Evolutionary conservation across 2,329 filamentous ascomycete species (phyloP), one percentile per base, ranked within the genome.

Genomic region (Cryphonectria naterciae): DNA sequence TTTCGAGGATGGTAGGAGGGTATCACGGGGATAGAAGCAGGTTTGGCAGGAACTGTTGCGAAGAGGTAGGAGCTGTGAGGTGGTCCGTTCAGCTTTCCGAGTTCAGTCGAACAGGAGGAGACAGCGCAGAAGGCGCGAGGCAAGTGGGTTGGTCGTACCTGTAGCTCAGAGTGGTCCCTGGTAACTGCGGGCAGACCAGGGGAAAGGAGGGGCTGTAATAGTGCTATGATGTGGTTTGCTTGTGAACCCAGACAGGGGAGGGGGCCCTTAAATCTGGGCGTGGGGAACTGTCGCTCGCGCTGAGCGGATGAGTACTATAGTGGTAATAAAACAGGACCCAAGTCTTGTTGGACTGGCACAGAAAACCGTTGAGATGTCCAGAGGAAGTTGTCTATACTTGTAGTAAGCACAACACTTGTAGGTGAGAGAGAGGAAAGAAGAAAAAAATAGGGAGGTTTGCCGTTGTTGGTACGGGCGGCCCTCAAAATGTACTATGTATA

Each of bases 161-260:
- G 43, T 22, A 49, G 63, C 39, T 35, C n/a, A 46, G 4, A 49
- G 63, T 65, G 63, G 43, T 65, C 63, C 63, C 63, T 52, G 63
- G 52, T 43, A 49, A 65, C 63, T 49, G 63, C 63, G 43, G n/a
- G 63, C 46, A n/a, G 46, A 35, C 63, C 17, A 65, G 63, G 41
- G 63, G 43, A 52, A 52, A 65, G 43, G 63, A 65, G 63, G 63
- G 63, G 63, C 63, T 65, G n/a, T 7, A 19, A 39, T 46, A 28
- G 28, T 41, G 61, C 19, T 13, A 19, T 25, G 25, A 61, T 39
- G 58, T 61, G 32, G 58, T 61, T 61, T 61, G 58, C 58, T 39
- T 22, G 58, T 61, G 35, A 61, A 25, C 17, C 15, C 22, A n/a
- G 58, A 61, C 58, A 61, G 35, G 58, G 58, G 58, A 61, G 52